phyloP scores from a whole-genome alignment of 2,329 filamentous ascomycete genomes.

The Botrytis cinerea region DNA sequence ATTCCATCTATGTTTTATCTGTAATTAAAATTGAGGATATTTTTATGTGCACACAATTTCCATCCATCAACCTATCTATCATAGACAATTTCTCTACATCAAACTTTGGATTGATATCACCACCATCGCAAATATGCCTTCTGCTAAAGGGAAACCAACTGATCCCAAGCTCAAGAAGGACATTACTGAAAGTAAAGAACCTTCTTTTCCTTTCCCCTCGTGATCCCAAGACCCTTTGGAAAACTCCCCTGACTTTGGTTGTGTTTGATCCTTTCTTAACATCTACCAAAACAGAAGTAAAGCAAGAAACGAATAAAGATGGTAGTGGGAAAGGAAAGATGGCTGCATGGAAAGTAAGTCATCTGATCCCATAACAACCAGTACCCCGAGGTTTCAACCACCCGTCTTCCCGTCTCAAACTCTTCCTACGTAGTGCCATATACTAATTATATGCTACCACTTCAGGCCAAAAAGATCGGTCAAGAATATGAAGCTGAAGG shows the following conservation, averaged over 20 bases:
- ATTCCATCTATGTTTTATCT: background rate
- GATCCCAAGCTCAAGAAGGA: slow-evolving; percentile 49
- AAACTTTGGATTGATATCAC: background rate
- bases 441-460: background rate
- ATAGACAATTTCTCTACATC: background rate
- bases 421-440: background rate
- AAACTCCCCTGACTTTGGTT: background rate
- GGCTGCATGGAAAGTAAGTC: slow-evolving; percentile 49
- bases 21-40: background rate
- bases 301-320: slow-evolving; percentile 25
- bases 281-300: background rate
- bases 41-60: background rate
- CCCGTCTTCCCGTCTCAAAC: background rate
- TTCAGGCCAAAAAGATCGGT: slow-evolving; percentile 46
- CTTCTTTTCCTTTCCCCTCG: background rate
- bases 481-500: slow-evolving; percentile 46
- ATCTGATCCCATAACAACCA: background rate
- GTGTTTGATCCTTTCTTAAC: slow-evolving; percentile 10
- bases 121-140: slow-evolving; percentile 42
- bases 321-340: slow-evolving; percentile 47
- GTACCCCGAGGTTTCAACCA: background rate
- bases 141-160: slow-evolving; percentile 49
- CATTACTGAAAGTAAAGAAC: slow-evolving; percentile 45
- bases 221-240: background rate
- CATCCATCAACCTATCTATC: background rate